A percentile compares a stretch with the other conserved stretches of the same genome.
Evolutionary conservation across 345 rosid genomes (phyloP).

Genomic region (Bruguiera sexangula): DNA sequence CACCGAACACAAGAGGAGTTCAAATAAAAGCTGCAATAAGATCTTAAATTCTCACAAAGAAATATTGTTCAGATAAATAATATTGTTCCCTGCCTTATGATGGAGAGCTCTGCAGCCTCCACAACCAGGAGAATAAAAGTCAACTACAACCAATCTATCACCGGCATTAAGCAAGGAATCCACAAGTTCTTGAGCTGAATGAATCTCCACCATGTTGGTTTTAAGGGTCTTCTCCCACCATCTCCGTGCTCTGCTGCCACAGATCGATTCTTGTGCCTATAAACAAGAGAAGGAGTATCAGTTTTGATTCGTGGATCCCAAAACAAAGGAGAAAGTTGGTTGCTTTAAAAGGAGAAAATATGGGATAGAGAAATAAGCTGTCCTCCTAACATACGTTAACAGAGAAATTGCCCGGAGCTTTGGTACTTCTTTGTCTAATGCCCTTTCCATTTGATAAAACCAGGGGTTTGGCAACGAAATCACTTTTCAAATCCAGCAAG

Average conservation of each 20-base stretch:
- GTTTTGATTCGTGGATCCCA: neutral
- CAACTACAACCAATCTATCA: constrained; percentile 56
- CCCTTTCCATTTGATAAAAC: constrained; percentile 30
- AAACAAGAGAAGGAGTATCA: constrained; percentile 9
- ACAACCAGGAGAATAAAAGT: constrained; percentile 78
- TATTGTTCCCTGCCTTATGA: constrained; percentile 50
- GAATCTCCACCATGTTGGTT: constrained; percentile 64
- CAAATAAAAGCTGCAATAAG: too few species aligned
- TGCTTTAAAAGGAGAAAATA: neutral
- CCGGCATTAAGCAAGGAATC: constrained; percentile 52
- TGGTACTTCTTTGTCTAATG: constrained; percentile 27
- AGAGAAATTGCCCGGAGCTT: constrained; percentile 25
- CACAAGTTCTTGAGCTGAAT: constrained; percentile 60
- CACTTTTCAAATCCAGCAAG: constrained; percentile 28
- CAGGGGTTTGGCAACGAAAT: constrained; percentile 38
- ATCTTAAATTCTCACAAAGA: too few species aligned
- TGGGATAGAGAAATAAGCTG: neutral
- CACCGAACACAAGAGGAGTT: too few species aligned
- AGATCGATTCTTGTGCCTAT: constrained; percentile 45
- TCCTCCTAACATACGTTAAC: constrained; percentile 36
- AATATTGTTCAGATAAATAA: neutral
- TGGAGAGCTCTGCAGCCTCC: constrained; percentile 86
- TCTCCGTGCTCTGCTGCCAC: constrained; percentile 48
- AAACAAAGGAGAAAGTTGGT: neutral
- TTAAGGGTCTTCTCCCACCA: constrained; percentile 75